Evolutionary conservation across 768 basidiomycete species (phyloP).

Genomic region (Megacollybia marginata): DNA sequence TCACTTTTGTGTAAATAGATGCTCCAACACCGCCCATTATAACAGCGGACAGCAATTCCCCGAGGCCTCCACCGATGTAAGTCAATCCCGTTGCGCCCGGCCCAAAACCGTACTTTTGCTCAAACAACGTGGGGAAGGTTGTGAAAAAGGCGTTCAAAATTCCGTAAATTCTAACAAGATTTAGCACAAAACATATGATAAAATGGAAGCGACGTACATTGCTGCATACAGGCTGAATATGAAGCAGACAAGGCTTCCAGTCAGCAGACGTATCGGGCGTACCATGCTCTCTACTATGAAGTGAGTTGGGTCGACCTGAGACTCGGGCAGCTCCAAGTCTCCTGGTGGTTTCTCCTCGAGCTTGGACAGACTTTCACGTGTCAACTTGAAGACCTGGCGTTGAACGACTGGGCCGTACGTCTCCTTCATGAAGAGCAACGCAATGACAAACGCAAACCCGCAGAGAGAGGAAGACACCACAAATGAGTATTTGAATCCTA

Average conservation of each 20-base stretch:
- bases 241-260: conserved; percentile 61
- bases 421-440: conserved; percentile 60
- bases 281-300: conserved; percentile 40
- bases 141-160: conserved; percentile 64
- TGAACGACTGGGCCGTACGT: conserved; percentile 67
- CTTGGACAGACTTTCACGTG: too few species aligned
- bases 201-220: conserved; percentile 37
- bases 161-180: conserved; percentile 42
- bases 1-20: not conserved
- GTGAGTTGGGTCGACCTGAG: conserved; percentile 21
- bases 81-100: conserved; percentile 46
- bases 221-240: conserved; percentile 64
- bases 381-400: conserved; percentile 25
- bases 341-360: conserved; percentile 26
- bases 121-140: conserved; percentile 59
- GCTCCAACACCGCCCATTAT: conserved; percentile 30
- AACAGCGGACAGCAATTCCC: conserved; percentile 40
- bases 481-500: conserved; percentile 55
- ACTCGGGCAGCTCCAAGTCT: conserved; percentile 19
- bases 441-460: conserved; percentile 21
- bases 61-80: conserved; percentile 48
- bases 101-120: conserved; percentile 41
- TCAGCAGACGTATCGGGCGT: conserved; percentile 53
- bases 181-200: not conserved
- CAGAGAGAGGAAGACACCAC: conserved; percentile 39